Evolutionary conservation across 2,329 filamentous ascomycete genomes (phyloP).

Genomic region (Trichophyton verrucosum): DNA sequence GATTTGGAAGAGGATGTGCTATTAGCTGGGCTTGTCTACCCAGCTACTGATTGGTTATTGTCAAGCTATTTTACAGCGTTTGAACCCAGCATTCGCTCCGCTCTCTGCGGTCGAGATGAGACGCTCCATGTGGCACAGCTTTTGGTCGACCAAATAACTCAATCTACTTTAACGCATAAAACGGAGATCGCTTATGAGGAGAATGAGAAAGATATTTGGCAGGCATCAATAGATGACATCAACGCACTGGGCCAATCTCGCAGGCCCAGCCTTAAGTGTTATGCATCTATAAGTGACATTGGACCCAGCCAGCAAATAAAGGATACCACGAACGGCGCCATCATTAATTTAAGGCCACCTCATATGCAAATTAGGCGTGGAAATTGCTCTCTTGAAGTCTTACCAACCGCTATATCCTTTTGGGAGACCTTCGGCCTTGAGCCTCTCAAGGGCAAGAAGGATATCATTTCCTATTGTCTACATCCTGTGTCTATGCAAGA

Average conservation of each 20-base stretch:
- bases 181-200: neutral
- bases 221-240: slow-evolving; percentile 21
- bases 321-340: slow-evolving; percentile 20
- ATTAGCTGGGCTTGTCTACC: slow-evolving; percentile 28
- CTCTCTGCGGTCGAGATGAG: slow-evolving; percentile 24
- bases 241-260: slow-evolving; percentile 20
- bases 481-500: slow-evolving; percentile 39
- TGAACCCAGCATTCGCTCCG: slow-evolving; percentile 22
- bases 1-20: slow-evolving; percentile 16
- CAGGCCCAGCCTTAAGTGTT: slow-evolving; percentile 27
- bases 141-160: slow-evolving; percentile 32
- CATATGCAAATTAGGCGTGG: slow-evolving; percentile 44
- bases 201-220: slow-evolving; percentile 8
- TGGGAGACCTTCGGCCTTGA: slow-evolving; percentile 50
- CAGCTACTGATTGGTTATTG: slow-evolving; percentile 30
- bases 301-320: slow-evolving; percentile 11
- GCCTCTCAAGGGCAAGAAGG: slow-evolving; percentile 44
- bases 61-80: slow-evolving; percentile 28
- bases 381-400: slow-evolving; percentile 41
- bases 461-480: slow-evolving; percentile 46
- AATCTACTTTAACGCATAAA: slow-evolving; percentile 31
- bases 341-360: slow-evolving; percentile 37
- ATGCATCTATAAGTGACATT: slow-evolving; percentile 19
- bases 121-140: slow-evolving; percentile 31
- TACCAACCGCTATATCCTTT: slow-evolving; percentile 45